Percentiles rank a stretch among this genome's conserved stretches.
Conservation (phyloP, 2,329 filamentous ascomycete species). For the Aspergillaceae sp. region DNA sequence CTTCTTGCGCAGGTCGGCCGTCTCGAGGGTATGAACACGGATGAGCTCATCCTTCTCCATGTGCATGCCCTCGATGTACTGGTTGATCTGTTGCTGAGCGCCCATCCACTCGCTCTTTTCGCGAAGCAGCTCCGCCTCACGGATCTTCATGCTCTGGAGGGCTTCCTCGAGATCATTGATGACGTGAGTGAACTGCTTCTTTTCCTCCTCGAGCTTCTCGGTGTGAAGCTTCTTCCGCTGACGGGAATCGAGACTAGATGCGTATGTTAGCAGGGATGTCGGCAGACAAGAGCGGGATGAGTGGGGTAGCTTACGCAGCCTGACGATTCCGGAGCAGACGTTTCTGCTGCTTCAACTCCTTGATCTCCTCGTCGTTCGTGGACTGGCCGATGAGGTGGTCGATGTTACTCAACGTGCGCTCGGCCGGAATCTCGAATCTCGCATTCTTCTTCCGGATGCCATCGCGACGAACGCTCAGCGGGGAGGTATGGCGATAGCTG, state of each 20-base stretch:
- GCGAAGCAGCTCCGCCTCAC: conserved; percentile 42
- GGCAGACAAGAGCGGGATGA: conserved; percentile 13
- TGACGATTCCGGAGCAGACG: conserved; percentile 88
- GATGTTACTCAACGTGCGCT: conserved; percentile 89
- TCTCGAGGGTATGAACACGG: conserved; percentile 78
- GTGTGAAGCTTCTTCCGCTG: conserved; percentile 98
- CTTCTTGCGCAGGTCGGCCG: conserved; percentile 85
- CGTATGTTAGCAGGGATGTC: conserved; percentile 7
- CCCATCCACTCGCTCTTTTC: conserved; percentile 58
- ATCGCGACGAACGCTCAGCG: conserved; percentile 64
- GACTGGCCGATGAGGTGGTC: conserved; percentile 84
- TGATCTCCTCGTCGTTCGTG: conserved; percentile 76
- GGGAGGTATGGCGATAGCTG: conserved; percentile 60
- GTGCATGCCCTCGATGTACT: conserved; percentile 66
- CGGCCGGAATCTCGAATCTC: conserved; percentile 90
- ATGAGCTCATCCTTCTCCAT: conserved; percentile 91
- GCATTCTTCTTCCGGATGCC: conserved; percentile 99
- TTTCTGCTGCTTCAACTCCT: conserved; percentile 98
- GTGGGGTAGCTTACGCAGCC: conserved; percentile 67
- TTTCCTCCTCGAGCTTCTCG: conserved; percentile 91
- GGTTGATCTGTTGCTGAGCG: conserved; percentile 65
- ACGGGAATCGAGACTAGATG: conserved; percentile 69
- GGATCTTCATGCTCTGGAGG: conserved; percentile 57
- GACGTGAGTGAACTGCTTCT: conserved; percentile 75
- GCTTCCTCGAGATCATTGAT: conserved; percentile 74